These are phyloP conservation scores for Chondrus crispus DNA, from an alignment of 23 red algal genomes.

Conservation along the genomic window DNA sequence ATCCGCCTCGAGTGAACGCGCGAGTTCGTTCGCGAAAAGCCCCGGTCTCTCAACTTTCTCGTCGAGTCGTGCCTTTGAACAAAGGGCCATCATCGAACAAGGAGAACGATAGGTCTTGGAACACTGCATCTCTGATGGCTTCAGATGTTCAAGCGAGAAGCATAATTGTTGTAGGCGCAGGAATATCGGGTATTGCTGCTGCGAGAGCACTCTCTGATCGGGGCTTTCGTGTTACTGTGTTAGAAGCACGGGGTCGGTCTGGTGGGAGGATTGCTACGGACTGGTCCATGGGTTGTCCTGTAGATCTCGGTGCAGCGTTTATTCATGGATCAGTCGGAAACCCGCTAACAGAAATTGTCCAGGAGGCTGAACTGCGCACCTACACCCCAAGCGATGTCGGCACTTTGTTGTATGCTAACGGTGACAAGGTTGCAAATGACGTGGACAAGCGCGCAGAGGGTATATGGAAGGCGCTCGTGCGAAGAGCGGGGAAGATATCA, in stretches of 20 bases:
- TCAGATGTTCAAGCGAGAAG: constrained; percentile 21
- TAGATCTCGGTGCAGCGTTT: constrained; percentile 89
- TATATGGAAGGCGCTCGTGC: constrained; percentile 43
- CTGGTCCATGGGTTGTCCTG: constrained; percentile 55
- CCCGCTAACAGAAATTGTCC: constrained; percentile 65
- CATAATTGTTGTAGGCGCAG: constrained; percentile 91
- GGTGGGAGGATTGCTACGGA: constrained; percentile 90
- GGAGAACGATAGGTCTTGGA: not conserved
- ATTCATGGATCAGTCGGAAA: constrained; percentile 85
- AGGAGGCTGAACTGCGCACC: constrained; percentile 37
- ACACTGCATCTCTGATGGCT: not conserved
- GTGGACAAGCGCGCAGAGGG: constrained; percentile 34
- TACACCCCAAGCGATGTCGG: constrained; percentile 51
- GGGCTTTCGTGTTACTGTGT: constrained; percentile 73
- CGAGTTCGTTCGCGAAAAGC: not conserved
- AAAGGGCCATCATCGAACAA: not conserved
- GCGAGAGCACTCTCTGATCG: constrained; percentile 70
- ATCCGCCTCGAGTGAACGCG: too few relatives aligned
- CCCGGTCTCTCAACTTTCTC: not conserved
- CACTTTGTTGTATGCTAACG: constrained; percentile 32
- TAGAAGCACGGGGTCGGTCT: constrained; percentile 78
- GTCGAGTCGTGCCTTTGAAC: not conserved
- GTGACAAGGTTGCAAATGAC: not conserved
- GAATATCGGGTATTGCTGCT: constrained; percentile 90
- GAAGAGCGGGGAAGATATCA: constrained; percentile 37